Evolutionary conservation across 768 basidiomycete species (phyloP).

Genomic region (Boletus patriciae): DNA sequence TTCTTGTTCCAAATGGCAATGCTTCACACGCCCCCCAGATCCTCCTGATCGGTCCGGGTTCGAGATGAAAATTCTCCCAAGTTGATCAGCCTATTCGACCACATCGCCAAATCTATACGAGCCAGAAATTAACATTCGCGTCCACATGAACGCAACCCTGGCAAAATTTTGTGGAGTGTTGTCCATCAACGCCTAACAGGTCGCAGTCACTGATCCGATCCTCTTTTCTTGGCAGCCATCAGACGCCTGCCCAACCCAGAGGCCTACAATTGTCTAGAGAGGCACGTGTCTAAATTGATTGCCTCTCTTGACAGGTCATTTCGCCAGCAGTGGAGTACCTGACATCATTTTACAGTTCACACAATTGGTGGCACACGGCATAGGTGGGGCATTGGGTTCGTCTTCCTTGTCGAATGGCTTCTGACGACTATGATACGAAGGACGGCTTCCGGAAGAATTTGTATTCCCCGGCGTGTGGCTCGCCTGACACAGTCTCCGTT

Average conservation of each 20-base stretch:
- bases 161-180: not conserved
- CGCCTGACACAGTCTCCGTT: not conserved
- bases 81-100: conserved; percentile 4
- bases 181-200: not conserved
- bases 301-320: not conserved
- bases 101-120: not conserved
- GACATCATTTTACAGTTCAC: not conserved
- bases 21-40: conserved; percentile 1
- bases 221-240: not conserved
- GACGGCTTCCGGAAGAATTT: not conserved
- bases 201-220: not conserved
- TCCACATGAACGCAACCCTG: conserved; percentile 5
- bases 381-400: not conserved
- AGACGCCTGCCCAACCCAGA: not conserved
- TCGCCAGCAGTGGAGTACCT: not conserved
- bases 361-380: not conserved
- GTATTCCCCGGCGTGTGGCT: not conserved
- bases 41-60: conserved; percentile 13
- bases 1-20: conserved; percentile 3
- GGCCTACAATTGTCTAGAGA: not conserved
- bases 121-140: not conserved
- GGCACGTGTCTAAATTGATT: not conserved
- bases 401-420: not conserved
- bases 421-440: not conserved
- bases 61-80: conserved; percentile 15